Evolutionary conservation across 1,284 basidiomycete species (phyloP).

Genomic region (Rhodotorula sp.): DNA sequence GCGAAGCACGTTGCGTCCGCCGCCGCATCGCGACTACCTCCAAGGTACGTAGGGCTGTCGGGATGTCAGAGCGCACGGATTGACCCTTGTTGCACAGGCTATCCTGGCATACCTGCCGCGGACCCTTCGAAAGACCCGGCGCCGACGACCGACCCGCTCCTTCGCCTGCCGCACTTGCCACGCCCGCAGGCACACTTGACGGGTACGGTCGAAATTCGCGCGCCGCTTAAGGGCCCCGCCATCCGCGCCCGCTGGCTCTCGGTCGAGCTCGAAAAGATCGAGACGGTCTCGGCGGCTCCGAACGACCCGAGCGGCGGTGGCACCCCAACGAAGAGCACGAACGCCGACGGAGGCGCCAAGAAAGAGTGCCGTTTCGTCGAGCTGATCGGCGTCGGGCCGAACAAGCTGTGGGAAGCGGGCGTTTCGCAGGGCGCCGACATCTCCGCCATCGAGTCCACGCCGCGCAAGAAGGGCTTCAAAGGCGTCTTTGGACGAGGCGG

Average conservation of each 20-base stretch:
- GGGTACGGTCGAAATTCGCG: conserved; percentile 28
- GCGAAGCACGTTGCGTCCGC: conserved; percentile 1
- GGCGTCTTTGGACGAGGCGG: background rate
- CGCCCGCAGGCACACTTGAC: conserved; percentile 17
- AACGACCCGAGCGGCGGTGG: no score
- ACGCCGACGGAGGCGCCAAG: background rate
- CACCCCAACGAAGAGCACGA: background rate
- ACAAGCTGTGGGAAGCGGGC: conserved; percentile 29
- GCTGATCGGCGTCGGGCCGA: conserved; percentile 35
- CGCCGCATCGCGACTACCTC: conserved; percentile 14
- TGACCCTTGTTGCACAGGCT: conserved; percentile 5
- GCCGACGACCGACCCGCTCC: conserved; percentile 13
- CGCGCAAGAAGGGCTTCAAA: conserved; percentile 20
- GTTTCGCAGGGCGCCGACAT: background rate
- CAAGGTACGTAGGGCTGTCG: background rate
- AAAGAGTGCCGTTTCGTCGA: conserved; percentile 18
- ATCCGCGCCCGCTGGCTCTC: conserved; percentile 20
- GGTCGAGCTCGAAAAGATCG: conserved; percentile 37
- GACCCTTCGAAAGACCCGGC: background rate
- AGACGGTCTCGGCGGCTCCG: conserved; percentile 12
- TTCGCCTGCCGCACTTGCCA: conserved; percentile 10
- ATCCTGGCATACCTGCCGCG: conserved; percentile 28
- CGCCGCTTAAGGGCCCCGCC: background rate
- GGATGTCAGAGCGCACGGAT: background rate
- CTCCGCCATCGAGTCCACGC: background rate